Conservation (phyloP, 1,284 basidiomycete genomes). For the Volvariella volvacea region DNA sequence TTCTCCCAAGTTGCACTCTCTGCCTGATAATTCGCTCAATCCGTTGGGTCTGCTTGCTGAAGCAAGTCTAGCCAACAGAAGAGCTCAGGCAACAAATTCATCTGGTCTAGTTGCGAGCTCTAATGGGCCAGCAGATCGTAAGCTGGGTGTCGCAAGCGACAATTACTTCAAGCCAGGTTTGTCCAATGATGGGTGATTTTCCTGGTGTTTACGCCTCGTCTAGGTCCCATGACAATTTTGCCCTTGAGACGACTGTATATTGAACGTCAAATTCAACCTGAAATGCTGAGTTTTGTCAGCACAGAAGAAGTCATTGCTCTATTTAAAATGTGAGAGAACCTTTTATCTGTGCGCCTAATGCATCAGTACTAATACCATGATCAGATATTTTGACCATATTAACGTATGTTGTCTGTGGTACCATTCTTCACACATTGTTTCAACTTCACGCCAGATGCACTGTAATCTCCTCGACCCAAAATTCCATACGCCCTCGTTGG, state of each 20-base stretch:
- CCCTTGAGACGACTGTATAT: conserved; percentile 84
- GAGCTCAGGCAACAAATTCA: conserved; percentile 38
- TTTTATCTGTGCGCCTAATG: no score
- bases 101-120: conserved; percentile 31
- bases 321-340: conserved; percentile 77
- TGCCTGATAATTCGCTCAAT: conserved; percentile 88
- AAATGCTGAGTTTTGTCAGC: conserved; percentile 80
- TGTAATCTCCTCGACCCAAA: conserved; percentile 71
- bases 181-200: conserved; percentile 14
- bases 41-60: conserved; percentile 89
- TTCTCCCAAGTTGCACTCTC: conserved; percentile 77
- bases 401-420: conserved; percentile 44
- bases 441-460: conserved; percentile 45
- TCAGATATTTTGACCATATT: conserved; percentile 74
- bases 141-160: conserved; percentile 81
- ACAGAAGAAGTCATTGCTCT: conserved; percentile 84
- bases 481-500: conserved; percentile 88
- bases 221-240: conserved; percentile 81
- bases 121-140: conserved; percentile 28
- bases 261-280: conserved; percentile 84
- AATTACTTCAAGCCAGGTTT: conserved; percentile 92
- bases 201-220: conserved; percentile 9
- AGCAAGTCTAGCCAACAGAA: conserved; percentile 82
- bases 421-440: conserved; percentile 3
- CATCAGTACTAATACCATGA: no score